A percentile compares a stretch with the other conserved stretches of the same genome.
These are phyloP conservation scores for Lasiosphaeria ovina DNA, from an alignment of 495 filamentous ascomycete species.

Conservation along the genomic window DNA sequence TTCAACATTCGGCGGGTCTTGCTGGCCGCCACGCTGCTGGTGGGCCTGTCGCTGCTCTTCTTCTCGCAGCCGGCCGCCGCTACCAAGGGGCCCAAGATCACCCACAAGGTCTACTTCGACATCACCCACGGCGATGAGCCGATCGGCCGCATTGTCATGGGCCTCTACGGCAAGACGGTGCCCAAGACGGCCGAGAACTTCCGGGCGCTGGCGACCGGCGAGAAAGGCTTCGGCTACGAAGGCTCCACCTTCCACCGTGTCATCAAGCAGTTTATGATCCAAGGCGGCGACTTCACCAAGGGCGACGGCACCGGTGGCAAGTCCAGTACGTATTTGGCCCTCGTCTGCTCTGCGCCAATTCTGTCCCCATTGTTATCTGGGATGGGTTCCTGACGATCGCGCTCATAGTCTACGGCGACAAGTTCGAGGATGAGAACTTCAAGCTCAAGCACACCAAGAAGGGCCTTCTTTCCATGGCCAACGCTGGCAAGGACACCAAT, in stretches of 20 bases:
- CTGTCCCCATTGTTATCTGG: neutral
- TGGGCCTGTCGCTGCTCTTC: constrained; percentile 70
- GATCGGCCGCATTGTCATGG: constrained; percentile 84
- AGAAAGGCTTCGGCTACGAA: constrained; percentile 96
- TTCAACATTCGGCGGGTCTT: constrained; percentile 56
- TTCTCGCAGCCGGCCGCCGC: constrained; percentile 69
- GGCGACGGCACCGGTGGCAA: constrained; percentile 96
- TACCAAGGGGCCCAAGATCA: constrained; percentile 92
- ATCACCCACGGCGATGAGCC: constrained; percentile 85
- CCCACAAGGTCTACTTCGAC: constrained; percentile 95
- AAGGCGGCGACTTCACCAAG: constrained; percentile 98
- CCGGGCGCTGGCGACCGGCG: constrained; percentile 91
- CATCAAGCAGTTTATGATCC: constrained; percentile 98
- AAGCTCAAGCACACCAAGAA: constrained; percentile 82
- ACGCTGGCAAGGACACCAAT: constrained; percentile 96
- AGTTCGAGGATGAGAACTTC: constrained; percentile 99
- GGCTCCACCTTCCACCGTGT: constrained; percentile 97
- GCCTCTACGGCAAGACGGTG: constrained; percentile 97
- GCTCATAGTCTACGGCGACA: constrained; percentile 76
- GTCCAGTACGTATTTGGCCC: constrained; percentile 57
- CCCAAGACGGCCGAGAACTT: constrained; percentile 98
- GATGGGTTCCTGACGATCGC: constrained; percentile 9
- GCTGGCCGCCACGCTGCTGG: constrained; percentile 69
- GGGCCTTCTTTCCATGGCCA: constrained; percentile 82
- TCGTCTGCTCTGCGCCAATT: neutral